Base-by-base conservation (phyloP, 1,139 yeast genomes). In the Kurtzmaniella natalensis region DNA sequence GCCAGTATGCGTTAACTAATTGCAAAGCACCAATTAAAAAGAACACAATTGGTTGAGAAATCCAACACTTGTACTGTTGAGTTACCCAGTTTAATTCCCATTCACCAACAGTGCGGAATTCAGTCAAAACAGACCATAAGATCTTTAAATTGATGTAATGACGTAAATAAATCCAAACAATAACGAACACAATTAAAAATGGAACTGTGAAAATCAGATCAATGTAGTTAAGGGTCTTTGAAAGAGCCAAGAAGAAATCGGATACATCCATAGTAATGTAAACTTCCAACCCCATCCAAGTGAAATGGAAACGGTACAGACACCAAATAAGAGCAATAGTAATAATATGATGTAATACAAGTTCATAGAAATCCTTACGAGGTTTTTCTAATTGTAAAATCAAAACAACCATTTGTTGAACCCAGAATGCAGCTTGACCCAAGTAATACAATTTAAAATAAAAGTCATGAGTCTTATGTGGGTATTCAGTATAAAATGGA, bases 371-470 rank as follows among this genome's bases (percentile, higher is more conserved):
- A 58, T 92, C 99, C 59, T 87, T 88, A 58, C 99, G 75, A 37
- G 96, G 97, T 58, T 87, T 87, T 59, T 92, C 99, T 42, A 92
- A 72, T 58, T 85, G 95, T 45, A 94, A 68, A 37, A 80, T 62
- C 42, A 92, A 68, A 18, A 92, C 82, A 28, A 85, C 78, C 1
- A 94, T 81, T 61, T 92, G 98, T 63, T 92, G 99, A 13, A 88
- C 80, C 99, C 99, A 92, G 59, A 87, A 92, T 2, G 96, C 85
- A 5, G 97, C 96, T 64, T 92, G 98, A 26, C 87, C 79, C 44
- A 92, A 68, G 58, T 92, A 94, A 55, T 83, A 94, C 13, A 78
- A 55, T 63, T 92, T 92, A 64, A 84, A 84, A 41, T 72, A 65
- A 41, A 69, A 71, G 38, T 76, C 81, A 53, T 85, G 88, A 25